These are phyloP conservation scores for Vaccinium myrtillus DNA, from an alignment of 148 eudicot species.

Conservation along the genomic window DNA sequence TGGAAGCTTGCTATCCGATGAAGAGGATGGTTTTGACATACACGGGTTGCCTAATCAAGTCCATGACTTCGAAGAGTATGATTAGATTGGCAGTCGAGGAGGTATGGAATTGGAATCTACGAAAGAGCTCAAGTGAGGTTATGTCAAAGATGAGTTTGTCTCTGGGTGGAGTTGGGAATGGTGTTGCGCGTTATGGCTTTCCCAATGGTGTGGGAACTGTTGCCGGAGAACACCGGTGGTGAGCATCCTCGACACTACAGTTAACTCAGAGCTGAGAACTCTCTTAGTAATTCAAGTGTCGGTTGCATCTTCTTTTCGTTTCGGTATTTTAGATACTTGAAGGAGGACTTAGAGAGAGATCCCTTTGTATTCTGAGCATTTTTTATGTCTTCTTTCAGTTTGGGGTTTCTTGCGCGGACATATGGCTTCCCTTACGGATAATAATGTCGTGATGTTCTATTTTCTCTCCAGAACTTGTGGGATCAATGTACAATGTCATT, in stretches of 20 bases:
- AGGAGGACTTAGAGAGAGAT: too few relatives aligned
- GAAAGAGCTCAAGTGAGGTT: conserved; percentile 43
- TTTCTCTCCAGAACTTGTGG: too few relatives aligned
- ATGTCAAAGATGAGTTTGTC: conserved; percentile 53
- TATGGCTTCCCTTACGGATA: too few relatives aligned
- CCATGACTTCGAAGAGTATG: conserved; percentile 73
- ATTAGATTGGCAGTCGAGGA: conserved; percentile 79
- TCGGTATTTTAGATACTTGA: background rate
- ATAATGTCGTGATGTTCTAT: too few relatives aligned
- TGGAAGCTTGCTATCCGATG: conserved; percentile 73
- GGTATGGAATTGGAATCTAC: conserved; percentile 78
- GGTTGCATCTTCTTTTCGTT: background rate
- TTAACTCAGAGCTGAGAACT: conserved; percentile 49
- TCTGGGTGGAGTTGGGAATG: conserved; percentile 57
- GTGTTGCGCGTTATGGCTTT: conserved; percentile 44
- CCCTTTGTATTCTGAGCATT: too few relatives aligned
- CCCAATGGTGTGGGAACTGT: conserved; percentile 61
- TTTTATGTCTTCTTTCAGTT: too few relatives aligned
- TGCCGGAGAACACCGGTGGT: conserved; percentile 79
- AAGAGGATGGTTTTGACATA: conserved; percentile 71
- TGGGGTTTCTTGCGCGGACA: too few relatives aligned
- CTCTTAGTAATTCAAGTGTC: conserved; percentile 56
- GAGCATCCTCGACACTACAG: conserved; percentile 51
- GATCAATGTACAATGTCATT: too few relatives aligned
- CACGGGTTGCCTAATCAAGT: conserved; percentile 39